Percentiles rank a stretch among this genome's conserved stretches.
Conservation (phyloP, 495 filamentous ascomycete genomes). For the Apiosordaria backusii region DNA sequence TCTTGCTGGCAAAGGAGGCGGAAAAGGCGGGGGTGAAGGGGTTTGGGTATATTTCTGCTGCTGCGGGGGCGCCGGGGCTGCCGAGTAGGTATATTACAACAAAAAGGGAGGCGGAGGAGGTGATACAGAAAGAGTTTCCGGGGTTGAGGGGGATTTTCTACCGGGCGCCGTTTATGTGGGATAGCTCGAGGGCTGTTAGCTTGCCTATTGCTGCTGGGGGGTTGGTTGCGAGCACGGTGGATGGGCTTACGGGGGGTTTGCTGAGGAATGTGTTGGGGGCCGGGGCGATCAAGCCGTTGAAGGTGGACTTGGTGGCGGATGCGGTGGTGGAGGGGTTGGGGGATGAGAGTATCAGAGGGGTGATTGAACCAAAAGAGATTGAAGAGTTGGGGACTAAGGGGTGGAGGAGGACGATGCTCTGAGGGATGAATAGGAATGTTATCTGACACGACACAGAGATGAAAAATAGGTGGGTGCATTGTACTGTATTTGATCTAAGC, state of each 20-base stretch:
- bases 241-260: conserved; percentile 67
- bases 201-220: conserved; percentile 75
- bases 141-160: conserved; percentile 76
- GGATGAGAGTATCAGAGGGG: conserved; percentile 64
- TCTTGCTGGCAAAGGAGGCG: conserved; percentile 82
- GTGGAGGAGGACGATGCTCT: conserved; percentile 82
- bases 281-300: conserved; percentile 79
- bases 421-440: conserved; percentile 20
- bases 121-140: conserved; percentile 67
- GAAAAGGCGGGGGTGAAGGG: conserved; percentile 56
- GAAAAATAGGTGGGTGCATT: neutral
- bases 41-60: conserved; percentile 86
- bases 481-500: neutral
- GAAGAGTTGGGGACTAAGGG: conserved; percentile 69
- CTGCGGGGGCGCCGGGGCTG: conserved; percentile 76
- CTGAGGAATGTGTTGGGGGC: conserved; percentile 71
- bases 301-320: conserved; percentile 80
- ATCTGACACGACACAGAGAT: neutral
- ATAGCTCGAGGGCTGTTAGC: conserved; percentile 75
- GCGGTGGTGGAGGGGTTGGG: conserved; percentile 76
- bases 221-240: conserved; percentile 64
- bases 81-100: conserved; percentile 84
- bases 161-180: conserved; percentile 84
- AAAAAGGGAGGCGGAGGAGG: conserved; percentile 84
- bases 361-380: conserved; percentile 64